Conservation (phyloP, 2,329 filamentous ascomycete genomes). For the Fusarium sterilihyphosum region DNA sequence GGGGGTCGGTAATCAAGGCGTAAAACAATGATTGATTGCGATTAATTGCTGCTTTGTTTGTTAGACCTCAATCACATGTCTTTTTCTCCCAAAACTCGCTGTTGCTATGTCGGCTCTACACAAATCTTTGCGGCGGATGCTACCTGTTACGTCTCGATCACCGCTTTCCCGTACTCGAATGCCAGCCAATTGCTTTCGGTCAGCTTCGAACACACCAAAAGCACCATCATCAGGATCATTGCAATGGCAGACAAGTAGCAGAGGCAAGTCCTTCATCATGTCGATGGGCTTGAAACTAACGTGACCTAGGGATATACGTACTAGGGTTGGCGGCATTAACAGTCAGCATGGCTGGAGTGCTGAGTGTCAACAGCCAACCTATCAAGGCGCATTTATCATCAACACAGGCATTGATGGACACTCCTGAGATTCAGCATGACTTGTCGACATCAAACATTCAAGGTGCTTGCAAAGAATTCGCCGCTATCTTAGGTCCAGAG, state of each 20-base stretch:
- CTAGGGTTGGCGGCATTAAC: background rate
- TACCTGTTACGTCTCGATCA: rapidly evolving
- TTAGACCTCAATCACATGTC: rapidly evolving
- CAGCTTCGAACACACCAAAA: background rate
- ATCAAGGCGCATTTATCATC: background rate
- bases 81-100: rapidly evolving
- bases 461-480: conserved; percentile 4
- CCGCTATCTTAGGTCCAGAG: background rate
- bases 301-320: background rate
- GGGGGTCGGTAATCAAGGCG: too few species aligned
- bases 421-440: conserved; percentile 51
- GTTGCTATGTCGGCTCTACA: background rate
- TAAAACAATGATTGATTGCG: rapidly evolving
- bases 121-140: background rate
- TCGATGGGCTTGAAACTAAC: rapidly evolving
- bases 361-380: rapidly evolving
- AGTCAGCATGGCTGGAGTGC: background rate
- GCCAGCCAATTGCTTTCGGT: rapidly evolving
- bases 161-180: rapidly evolving
- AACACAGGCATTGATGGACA: background rate
- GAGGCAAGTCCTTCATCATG: background rate
- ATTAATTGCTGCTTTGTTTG: too few species aligned
- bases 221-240: rapidly evolving
- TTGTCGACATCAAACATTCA: conserved; percentile 59
- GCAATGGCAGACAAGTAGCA: too few species aligned